A percentile compares a stretch with the other conserved stretches of the same genome.
Evolutionary conservation across 148 eudicot genomes (phyloP).

Genomic region (Rheum nobile): DNA sequence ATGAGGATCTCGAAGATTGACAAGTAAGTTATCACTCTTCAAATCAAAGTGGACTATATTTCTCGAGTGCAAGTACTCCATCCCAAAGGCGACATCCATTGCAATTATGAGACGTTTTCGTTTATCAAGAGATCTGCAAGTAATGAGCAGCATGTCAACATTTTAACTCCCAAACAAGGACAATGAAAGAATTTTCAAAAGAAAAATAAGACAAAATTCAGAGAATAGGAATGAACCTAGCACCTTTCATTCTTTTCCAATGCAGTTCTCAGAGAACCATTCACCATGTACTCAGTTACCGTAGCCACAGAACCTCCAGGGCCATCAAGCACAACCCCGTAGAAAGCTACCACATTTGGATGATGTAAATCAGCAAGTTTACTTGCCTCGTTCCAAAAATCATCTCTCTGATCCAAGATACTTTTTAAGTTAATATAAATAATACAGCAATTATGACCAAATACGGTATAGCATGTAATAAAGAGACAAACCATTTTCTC

Average conservation of each 20-base stretch:
- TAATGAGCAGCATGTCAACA: not conserved
- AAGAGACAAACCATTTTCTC: slow-evolving; percentile 61
- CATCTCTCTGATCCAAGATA: slow-evolving; percentile 44
- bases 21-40: slow-evolving; percentile 92
- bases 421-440: not conserved
- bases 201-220: not conserved
- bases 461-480: not conserved
- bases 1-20: slow-evolving; percentile 95
- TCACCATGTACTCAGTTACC: slow-evolving; percentile 97
- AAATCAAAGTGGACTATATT: slow-evolving; percentile 91
- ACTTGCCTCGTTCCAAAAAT: slow-evolving; percentile 96
- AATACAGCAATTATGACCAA: not conserved
- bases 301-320: slow-evolving; percentile 92
- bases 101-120: slow-evolving; percentile 81
- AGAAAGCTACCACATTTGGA: slow-evolving; percentile 95
- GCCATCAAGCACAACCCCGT: slow-evolving; percentile 93
- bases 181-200: not conserved
- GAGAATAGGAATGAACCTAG: not conserved
- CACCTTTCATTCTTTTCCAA: slow-evolving; percentile 79
- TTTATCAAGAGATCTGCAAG: slow-evolving; percentile 64
- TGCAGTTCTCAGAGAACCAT: slow-evolving; percentile 91
- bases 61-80: slow-evolving; percentile 91
- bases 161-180: not conserved
- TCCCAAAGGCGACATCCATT: slow-evolving; percentile 96
- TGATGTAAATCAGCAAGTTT: slow-evolving; percentile 92